These are phyloP conservation scores for Mortierella sp. DNA, from an alignment of 371 early-diverging fungal species.

Conservation along the genomic window DNA sequence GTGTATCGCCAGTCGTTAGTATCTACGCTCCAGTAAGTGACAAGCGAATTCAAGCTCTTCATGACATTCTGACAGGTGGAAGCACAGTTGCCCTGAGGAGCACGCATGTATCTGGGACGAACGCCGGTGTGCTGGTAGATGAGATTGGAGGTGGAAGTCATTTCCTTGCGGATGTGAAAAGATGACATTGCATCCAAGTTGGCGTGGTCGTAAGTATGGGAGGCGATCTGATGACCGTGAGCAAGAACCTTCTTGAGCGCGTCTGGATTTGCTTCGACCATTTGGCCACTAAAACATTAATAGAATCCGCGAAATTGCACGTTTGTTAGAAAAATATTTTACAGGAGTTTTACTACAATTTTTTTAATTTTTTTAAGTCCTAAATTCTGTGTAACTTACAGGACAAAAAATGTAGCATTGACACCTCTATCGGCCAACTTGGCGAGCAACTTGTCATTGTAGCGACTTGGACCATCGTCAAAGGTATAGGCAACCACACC, in stretches of 20 bases:
- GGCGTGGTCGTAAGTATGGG: constrained; percentile 68
- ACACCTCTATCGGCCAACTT: constrained; percentile 55
- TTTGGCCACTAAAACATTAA: neutral
- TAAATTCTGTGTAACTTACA: constrained; percentile 23
- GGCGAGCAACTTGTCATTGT: constrained; percentile 58
- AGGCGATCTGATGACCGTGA: constrained; percentile 66
- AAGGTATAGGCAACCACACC: constrained; percentile 68
- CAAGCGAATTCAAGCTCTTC: constrained; percentile 58
- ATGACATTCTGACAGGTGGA: constrained; percentile 54
- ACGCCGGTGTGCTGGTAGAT: constrained; percentile 29
- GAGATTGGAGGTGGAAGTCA: constrained; percentile 21
- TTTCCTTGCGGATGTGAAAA: constrained; percentile 31
- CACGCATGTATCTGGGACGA: constrained; percentile 58
- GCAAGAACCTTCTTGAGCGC: constrained; percentile 57
- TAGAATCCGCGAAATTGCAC: neutral
- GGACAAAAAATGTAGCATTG: constrained; percentile 70
- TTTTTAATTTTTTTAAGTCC: neutral
- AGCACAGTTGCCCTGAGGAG: constrained; percentile 64
- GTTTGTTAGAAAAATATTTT: too few relatives aligned
- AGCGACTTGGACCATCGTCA: constrained; percentile 60
- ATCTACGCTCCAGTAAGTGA: constrained; percentile 67
- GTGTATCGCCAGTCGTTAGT: constrained; percentile 59
- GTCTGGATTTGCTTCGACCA: constrained; percentile 24
- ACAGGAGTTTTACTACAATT: too few relatives aligned
- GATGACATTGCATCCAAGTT: constrained; percentile 32